These are phyloP conservation scores for Parastagonospora nodorum DNA, from an alignment of 2,329 filamentous ascomycete species.

Conservation along the genomic window DNA sequence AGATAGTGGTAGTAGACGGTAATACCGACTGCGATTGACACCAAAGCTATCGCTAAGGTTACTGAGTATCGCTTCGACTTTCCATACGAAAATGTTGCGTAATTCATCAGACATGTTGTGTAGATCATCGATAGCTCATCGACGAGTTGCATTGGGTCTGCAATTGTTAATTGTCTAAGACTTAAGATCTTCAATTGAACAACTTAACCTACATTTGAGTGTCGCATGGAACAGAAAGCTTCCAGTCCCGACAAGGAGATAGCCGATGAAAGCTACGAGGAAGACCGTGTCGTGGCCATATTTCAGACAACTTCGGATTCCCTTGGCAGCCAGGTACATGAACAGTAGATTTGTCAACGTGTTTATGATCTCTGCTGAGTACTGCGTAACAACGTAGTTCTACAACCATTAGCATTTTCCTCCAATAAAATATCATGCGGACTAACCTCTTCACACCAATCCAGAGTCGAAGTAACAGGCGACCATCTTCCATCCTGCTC, in stretches of 20 bases:
- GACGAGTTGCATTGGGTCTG: slow-evolving; percentile 72
- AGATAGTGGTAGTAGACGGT: slow-evolving; percentile 81
- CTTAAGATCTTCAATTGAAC: background rate
- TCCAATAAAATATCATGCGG: background rate
- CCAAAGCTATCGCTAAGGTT: slow-evolving; percentile 62
- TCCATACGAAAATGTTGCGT: slow-evolving; percentile 76
- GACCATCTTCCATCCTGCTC: slow-evolving; percentile 67
- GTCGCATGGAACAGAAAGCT: slow-evolving; percentile 69
- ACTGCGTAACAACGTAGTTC: slow-evolving; percentile 77
- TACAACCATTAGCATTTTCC: slow-evolving; percentile 40
- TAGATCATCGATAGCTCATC: slow-evolving; percentile 76
- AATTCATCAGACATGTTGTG: slow-evolving; percentile 70
- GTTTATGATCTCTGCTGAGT: slow-evolving; percentile 78
- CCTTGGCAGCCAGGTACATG: slow-evolving; percentile 75
- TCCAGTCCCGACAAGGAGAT: slow-evolving; percentile 64
- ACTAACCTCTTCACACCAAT: slow-evolving; percentile 79
- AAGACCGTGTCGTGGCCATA: slow-evolving; percentile 79
- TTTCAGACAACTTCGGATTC: slow-evolving; percentile 72
- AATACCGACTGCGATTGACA: slow-evolving; percentile 64
- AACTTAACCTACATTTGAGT: slow-evolving; percentile 59
- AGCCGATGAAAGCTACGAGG: slow-evolving; percentile 67
- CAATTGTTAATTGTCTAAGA: slow-evolving; percentile 61
- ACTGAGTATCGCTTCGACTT: slow-evolving; percentile 58
- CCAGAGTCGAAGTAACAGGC: slow-evolving; percentile 72
- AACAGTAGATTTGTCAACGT: slow-evolving; percentile 84